Evolutionary conservation across 192 early-diverging fungal genomes (phyloP), one percentile per base, ranked within the genome.

Genomic region (Fimicolochytrium jonesii): DNA sequence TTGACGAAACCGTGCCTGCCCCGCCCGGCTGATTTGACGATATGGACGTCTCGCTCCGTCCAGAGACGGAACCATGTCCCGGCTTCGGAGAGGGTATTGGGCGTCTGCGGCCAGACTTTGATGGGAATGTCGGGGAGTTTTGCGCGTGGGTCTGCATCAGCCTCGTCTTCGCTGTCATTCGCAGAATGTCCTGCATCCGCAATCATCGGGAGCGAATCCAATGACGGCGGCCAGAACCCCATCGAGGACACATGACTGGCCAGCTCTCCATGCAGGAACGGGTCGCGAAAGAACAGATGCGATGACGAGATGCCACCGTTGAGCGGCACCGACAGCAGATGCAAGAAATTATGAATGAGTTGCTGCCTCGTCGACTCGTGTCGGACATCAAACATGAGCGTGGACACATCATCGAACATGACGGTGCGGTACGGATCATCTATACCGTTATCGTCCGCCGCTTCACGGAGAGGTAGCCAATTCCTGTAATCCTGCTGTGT

Each of bases 381-480:
- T 11, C 28, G 23, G n/a, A 64, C 20, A 15, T 67, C 39, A 50
- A 77, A 77, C 55, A 77, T 36, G 20, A 77, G 56, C 6, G 66
- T 46, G 22, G 52, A 39, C 29, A 74, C 45, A 41, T 71, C 71
- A 9, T 71, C 69, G 49, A 72, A 76, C 30, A 76, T 55, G 29
- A 76, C 61, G n/a, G 64, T 46, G 25, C 70, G 68, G 43, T 60
- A 76, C 4, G 71, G 71, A 55, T 73, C 72, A 6, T 49, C 42
- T 18, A 57, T 64, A 23, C n/a, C 26, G 13, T 37, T 23, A 41
- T 54, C 52, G 28, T 59, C 62, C 1, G 32, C 35, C 26, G 39
- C 18, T 6, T 23, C 34, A 6, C 69, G 55, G 31, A 49, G 46
- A 15, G 75, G 70, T 34, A 61, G 28, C 75, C 75, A 77, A 35